These are phyloP conservation scores for Paramecium sonneborni DNA, from an alignment of 73 alveolate genomes.

Conservation along the genomic window DNA sequence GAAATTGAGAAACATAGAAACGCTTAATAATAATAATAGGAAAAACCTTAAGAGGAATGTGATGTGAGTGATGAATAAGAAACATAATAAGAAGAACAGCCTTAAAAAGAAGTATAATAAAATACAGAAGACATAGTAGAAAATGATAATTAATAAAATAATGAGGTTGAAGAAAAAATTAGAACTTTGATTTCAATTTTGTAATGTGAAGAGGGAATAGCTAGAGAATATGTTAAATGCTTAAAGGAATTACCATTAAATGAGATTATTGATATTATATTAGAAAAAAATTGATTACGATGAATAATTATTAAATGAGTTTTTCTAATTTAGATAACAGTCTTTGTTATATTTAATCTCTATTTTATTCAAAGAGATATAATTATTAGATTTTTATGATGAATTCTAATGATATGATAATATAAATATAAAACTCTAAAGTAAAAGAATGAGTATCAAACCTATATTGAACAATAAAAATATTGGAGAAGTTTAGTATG, in stretches of 20 bases:
- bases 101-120: neutral
- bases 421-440: neutral
- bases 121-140: neutral
- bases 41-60: neutral
- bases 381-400: neutral
- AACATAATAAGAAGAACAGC: neutral
- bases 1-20: neutral
- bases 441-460: too few species aligned
- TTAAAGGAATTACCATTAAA: neutral
- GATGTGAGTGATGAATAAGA: neutral
- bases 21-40: neutral
- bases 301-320: neutral
- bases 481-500: too few species aligned
- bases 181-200: neutral
- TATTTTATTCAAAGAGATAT: neutral
- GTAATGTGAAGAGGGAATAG: neutral
- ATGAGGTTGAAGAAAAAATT: neutral
- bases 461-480: too few species aligned
- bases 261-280: neutral
- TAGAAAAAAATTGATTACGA: neutral
- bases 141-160: neutral
- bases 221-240: neutral
- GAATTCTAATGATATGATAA: neutral
- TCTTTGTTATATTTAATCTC: neutral
- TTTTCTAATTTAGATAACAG: neutral